Base-by-base conservation (phyloP, 345 rosid species). In the Crucihimalaya himalaica region DNA sequence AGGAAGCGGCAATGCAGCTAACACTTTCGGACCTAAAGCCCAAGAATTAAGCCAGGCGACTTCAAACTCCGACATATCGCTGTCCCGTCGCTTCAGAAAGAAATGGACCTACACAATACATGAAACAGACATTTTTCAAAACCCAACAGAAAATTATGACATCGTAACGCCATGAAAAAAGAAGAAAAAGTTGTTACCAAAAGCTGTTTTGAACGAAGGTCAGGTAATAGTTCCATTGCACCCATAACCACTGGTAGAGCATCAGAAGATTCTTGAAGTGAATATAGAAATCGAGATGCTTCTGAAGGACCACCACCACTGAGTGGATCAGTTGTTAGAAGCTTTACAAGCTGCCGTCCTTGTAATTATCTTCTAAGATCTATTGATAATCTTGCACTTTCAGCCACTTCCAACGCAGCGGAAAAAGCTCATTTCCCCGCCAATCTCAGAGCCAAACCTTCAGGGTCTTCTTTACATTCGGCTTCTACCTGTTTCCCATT, bases 241-340 rank as follows among this genome's bases (percentile, higher is more conserved):
- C 97, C 96, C 90, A 89, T 89, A 67, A 93, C 98, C 74, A 94
- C 98, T 43, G 95, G 93, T 73, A 94, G 79, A 58, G 96, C 98
- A 83, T 91, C 98, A 78, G 93, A 86, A 23, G 98, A 87, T 70
- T 89, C 95, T 78, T 88, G 88, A 28, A 94, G 82, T 16, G 96
- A 91, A 25, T 97, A 91, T 9, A 94, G 84, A 83, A 94, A 94
- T 48, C 98, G 92, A 47, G 98, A 94, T 40, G 98, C 98, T 88
- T 94, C 97, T 15, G 98, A 92, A 72, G 98, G 98, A 79, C 97
- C 98, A 68, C 98, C 98, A 37, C 98, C 98, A 77, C 77, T 94
- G 71, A 94, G 95, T 69, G 98, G 98, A 71, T 94, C 97, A 59
- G 95, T 89, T 52, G 95, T 94, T 32, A 94, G 89, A 86, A 91